Percentiles rank a stretch among this genome's conserved stretches.
Conservation (phyloP, 1,139 yeast genomes). For the Hyphopichia buzzinii region DNA sequence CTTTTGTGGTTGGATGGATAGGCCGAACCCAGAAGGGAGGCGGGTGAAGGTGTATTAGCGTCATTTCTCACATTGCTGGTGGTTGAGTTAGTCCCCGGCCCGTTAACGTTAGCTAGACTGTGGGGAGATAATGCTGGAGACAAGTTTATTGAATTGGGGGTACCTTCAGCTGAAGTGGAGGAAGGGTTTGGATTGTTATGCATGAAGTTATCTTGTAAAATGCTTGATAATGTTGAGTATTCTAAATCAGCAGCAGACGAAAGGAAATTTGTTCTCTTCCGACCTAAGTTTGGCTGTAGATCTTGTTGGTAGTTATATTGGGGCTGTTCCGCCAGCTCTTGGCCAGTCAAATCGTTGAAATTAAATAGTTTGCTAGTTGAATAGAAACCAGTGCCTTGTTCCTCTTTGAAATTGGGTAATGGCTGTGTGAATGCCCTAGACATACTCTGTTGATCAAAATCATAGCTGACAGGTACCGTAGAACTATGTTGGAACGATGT, state of each 20-base stretch:
- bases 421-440: constrained; percentile 1
- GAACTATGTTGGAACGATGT: constrained; percentile 8
- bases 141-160: constrained; percentile 36
- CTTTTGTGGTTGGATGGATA: not conserved
- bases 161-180: constrained; percentile 39
- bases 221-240: constrained; percentile 72
- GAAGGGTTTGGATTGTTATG: constrained; percentile 24
- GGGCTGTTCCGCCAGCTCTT: not conserved
- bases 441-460: constrained; percentile 2
- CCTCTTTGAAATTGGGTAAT: constrained; percentile 1
- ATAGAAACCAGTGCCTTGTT: constrained; percentile 1
- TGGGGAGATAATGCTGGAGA: constrained; percentile 44
- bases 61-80: not conserved
- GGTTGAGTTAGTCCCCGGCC: not conserved
- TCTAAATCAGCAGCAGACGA: constrained; percentile 81
- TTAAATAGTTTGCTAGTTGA: constrained; percentile 1
- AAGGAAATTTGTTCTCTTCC: constrained; percentile 46
- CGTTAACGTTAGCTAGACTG: constrained; percentile 7
- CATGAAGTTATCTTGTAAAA: constrained; percentile 54
- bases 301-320: constrained; percentile 2
- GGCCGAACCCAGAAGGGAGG: not conserved
- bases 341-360: constrained; percentile 3
- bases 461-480: constrained; percentile 3
- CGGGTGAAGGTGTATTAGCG: not conserved
- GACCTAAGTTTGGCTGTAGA: constrained; percentile 2